Evolutionary conservation across 306 rosid species (phyloP).

Genomic region (Vigna hirtella): DNA sequence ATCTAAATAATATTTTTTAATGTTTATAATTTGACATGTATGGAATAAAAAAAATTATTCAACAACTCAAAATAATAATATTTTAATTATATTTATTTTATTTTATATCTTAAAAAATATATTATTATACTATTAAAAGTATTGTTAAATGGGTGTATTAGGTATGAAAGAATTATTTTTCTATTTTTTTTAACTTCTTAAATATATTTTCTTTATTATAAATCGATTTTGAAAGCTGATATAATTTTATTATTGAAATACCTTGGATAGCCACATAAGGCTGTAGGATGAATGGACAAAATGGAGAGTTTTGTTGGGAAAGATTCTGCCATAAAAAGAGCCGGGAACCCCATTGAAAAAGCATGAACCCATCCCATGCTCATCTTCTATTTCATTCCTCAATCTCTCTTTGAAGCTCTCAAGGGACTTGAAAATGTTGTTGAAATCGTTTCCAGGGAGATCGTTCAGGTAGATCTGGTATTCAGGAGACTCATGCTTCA

Average conservation of each 20-base stretch:
- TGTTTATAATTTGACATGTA: too few species aligned
- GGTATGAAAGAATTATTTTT: too few species aligned
- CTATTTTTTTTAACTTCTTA: too few species aligned
- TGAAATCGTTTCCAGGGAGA: constrained; percentile 65
- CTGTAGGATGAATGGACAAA: constrained; percentile 63
- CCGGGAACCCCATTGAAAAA: constrained; percentile 60
- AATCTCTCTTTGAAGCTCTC: constrained; percentile 45
- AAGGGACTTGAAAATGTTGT: constrained; percentile 54
- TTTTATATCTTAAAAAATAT: too few species aligned
- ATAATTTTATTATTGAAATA: not conserved
- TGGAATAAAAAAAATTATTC: too few species aligned
- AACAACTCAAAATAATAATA: too few species aligned
- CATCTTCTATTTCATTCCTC: constrained; percentile 26
- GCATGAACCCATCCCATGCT: constrained; percentile 41
- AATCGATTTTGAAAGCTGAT: too few species aligned
- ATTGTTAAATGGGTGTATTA: too few species aligned
- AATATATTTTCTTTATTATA: too few species aligned
- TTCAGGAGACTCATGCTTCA: constrained; percentile 47
- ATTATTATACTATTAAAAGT: too few species aligned
- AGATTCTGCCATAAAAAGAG: constrained; percentile 68
- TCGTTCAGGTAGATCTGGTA: constrained; percentile 56
- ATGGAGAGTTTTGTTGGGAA: constrained; percentile 50
- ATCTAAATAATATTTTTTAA: too few species aligned
- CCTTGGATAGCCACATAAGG: constrained; percentile 67
- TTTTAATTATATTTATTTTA: too few species aligned